Evolutionary conservation across 2,329 filamentous ascomycete genomes (phyloP).

Genomic region (Biscogniauxia marginata): DNA sequence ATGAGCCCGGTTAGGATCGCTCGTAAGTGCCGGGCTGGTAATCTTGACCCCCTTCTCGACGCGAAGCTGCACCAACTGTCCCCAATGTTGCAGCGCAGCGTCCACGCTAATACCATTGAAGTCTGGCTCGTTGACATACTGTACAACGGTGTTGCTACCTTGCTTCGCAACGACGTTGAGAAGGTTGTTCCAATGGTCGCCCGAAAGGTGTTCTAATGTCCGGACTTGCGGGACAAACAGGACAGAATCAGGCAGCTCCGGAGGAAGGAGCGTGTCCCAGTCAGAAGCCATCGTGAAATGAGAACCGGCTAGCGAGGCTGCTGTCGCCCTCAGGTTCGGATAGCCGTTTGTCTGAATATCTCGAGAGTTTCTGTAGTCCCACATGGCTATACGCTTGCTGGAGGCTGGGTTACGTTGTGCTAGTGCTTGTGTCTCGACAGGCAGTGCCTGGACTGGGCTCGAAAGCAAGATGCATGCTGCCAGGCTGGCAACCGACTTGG

Average conservation of each 20-base stretch:
- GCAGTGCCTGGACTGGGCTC: conserved; percentile 7
- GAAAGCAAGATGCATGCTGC: conserved; percentile 11
- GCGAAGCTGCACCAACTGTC: conserved; percentile 34
- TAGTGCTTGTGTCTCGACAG: conserved; percentile 6
- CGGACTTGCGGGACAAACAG: conserved; percentile 43
- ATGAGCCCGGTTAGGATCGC: conserved; percentile 33
- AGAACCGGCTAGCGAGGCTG: conserved; percentile 5
- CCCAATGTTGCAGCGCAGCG: conserved; percentile 37
- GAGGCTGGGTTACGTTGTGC: conserved; percentile 4
- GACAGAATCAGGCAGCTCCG: conserved; percentile 31
- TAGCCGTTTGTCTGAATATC: conserved; percentile 5
- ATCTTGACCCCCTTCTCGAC: conserved; percentile 32
- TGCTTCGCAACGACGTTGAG: conserved; percentile 12
- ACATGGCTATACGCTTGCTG: conserved; percentile 20
- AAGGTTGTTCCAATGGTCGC: conserved; percentile 36
- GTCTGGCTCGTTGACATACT: conserved; percentile 47
- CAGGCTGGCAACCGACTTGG: conserved; percentile 9
- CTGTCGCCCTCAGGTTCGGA: conserved; percentile 1
- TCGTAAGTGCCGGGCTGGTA: conserved; percentile 39
- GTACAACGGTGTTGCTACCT: conserved; percentile 31
- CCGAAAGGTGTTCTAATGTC: conserved; percentile 33
- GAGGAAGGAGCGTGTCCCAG: conserved; percentile 19
- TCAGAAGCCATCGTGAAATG: conserved; percentile 14
- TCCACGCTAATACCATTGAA: conserved; percentile 31
- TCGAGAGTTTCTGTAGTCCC: conserved; percentile 16